Evolutionary conservation across 345 rosid genomes (phyloP).

Genomic region (Salix brachista): DNA sequence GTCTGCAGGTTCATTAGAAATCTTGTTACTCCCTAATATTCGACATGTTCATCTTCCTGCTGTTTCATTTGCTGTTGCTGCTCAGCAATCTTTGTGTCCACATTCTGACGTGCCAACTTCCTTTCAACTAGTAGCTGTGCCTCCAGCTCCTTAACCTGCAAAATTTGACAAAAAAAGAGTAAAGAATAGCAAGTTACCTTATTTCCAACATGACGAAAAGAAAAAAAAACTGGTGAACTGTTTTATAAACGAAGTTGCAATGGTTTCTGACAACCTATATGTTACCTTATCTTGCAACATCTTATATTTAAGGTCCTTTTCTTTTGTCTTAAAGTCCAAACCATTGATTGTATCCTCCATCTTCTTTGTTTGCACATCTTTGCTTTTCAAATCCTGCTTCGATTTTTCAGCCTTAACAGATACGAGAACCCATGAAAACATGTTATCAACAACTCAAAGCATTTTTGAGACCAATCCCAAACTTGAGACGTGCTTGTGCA

Average conservation of each 20-base stretch:
- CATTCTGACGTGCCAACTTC: conserved; percentile 91
- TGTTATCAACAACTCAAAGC: no score
- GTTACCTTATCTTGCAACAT: conserved; percentile 81
- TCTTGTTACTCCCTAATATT: conserved; percentile 39
- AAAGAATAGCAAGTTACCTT: not conserved
- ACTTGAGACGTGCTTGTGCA: no score
- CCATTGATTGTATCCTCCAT: conserved; percentile 75
- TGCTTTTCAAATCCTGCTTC: conserved; percentile 78
- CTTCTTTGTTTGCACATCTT: conserved; percentile 77
- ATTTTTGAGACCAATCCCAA: no score
- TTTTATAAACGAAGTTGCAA: not conserved
- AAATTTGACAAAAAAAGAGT: not conserved
- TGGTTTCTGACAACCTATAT: not conserved
- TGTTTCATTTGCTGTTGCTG: conserved; percentile 52
- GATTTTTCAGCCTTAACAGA: conserved; percentile 60
- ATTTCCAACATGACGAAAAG: not conserved
- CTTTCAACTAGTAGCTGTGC: conserved; percentile 85
- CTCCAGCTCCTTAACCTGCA: conserved; percentile 84
- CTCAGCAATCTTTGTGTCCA: conserved; percentile 84
- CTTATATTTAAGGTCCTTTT: conserved; percentile 68
- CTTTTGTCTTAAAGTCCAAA: conserved; percentile 69
- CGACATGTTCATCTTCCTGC: conserved; percentile 50
- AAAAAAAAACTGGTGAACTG: not conserved
- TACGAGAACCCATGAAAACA: not conserved
- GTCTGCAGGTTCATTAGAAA: conserved; percentile 28